These are phyloP conservation scores for Vitis labrusca DNA, from an alignment of 164 flowering plant genomes.

Conservation along the genomic window DNA sequence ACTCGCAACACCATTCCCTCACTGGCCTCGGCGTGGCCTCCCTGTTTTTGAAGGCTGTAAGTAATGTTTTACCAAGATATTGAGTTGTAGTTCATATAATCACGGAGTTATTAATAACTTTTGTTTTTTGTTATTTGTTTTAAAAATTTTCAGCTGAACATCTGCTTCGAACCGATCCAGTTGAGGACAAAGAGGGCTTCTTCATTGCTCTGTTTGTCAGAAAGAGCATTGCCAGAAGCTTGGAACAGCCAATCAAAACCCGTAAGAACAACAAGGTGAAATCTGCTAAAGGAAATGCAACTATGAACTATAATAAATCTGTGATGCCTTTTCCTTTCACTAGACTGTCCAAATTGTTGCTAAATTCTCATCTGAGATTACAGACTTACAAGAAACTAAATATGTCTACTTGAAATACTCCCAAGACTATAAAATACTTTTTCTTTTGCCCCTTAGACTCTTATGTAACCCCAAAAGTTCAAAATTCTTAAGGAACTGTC, in stretches of 20 bases:
- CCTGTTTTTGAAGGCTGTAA: conserved; percentile 86
- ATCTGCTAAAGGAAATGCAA: background rate
- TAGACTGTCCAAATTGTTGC: conserved; percentile 5
- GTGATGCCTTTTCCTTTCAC: background rate
- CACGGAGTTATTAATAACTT: no score
- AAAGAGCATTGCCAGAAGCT: conserved; percentile 10
- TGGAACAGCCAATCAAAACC: background rate
- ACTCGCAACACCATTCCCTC: conserved; percentile 65
- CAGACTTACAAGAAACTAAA: no score
- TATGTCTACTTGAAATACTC: no score
- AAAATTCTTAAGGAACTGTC: no score
- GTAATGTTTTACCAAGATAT: conserved; percentile 13
- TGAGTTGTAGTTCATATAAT: background rate
- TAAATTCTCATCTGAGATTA: background rate
- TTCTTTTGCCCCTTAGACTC: no score
- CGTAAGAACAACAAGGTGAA: background rate
- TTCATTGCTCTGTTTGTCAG: conserved; percentile 79
- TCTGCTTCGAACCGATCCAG: conserved; percentile 65
- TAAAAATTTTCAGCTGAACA: conserved; percentile 48
- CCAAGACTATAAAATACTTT: no score
- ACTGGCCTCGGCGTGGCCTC: conserved; percentile 89
- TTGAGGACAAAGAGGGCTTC: conserved; percentile 82
- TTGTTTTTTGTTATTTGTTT: background rate
- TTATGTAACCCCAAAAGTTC: no score
- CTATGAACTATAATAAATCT: background rate